A percentile compares a stretch with the other conserved stretches of the same genome.
Evolutionary conservation across 352 stramenopile genomes (phyloP).

Genomic region (Phytopythium montanum): DNA sequence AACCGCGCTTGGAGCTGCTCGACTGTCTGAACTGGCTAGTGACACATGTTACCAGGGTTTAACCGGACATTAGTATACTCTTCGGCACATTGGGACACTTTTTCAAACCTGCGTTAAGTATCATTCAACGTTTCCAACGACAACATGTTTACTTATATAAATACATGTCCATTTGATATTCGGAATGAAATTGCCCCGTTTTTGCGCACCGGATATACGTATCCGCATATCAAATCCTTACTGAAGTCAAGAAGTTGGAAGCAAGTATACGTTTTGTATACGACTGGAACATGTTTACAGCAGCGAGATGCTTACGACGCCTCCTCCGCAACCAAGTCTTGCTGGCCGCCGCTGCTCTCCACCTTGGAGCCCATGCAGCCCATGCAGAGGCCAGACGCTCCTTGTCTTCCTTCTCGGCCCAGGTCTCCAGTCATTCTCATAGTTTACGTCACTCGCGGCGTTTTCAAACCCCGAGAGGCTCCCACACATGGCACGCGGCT

Average conservation of each 20-base stretch:
- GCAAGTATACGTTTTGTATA: not conserved
- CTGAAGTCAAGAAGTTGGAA: not conserved
- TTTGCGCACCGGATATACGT: not conserved
- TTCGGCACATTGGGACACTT: not conserved
- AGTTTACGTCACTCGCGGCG: too few relatives aligned
- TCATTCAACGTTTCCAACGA: too few relatives aligned
- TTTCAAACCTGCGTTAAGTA: too few relatives aligned
- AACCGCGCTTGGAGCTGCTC: not conserved
- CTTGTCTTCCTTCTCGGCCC: not conserved
- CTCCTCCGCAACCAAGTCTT: not conserved
- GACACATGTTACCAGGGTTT: not conserved
- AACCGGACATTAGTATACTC: not conserved
- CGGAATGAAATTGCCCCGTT: too few relatives aligned
- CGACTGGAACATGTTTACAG: not conserved
- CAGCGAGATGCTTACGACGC: not conserved
- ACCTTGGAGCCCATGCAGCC: too few relatives aligned
- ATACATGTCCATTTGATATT: too few relatives aligned
- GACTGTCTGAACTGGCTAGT: constrained; percentile 2
- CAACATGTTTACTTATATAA: too few relatives aligned
- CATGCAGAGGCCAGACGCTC: too few relatives aligned
- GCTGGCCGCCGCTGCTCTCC: too few relatives aligned
- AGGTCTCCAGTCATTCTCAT: too few relatives aligned
- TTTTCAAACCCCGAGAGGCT: too few relatives aligned
- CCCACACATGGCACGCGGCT: too few relatives aligned
- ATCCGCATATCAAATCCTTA: not conserved